Conservation (phyloP, 2,329 filamentous ascomycete genomes). For the Microcyclospora pomicola region DNA sequence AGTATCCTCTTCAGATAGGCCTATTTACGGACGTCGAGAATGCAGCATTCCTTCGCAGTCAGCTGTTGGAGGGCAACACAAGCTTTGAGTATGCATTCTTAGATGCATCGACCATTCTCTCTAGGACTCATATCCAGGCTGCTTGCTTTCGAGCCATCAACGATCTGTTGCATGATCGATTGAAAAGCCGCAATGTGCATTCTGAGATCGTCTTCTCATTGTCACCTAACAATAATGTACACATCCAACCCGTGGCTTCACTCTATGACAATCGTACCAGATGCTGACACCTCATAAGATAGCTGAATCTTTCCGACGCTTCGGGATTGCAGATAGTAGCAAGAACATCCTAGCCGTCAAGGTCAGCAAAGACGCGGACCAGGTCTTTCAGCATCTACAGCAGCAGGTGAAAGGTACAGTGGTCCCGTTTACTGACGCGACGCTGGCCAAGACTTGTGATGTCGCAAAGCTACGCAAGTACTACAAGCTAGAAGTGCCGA, state of each 20-base stretch:
- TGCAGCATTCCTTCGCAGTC: conserved; percentile 60
- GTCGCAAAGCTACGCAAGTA: conserved; percentile 61
- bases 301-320: conserved; percentile 76
- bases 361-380: conserved; percentile 38
- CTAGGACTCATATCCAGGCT: conserved; percentile 57
- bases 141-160: conserved; percentile 67
- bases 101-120: conserved; percentile 66
- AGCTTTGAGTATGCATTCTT: conserved; percentile 90
- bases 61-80: conserved; percentile 70
- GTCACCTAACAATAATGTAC: conserved; percentile 69
- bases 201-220: conserved; percentile 75
- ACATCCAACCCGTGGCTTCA: conserved; percentile 9
- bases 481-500: conserved; percentile 59
- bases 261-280: background rate
- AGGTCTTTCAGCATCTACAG: conserved; percentile 45
- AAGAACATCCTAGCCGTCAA: conserved; percentile 69
- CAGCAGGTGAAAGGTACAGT: conserved; percentile 48
- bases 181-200: conserved; percentile 76
- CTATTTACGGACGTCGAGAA: conserved; percentile 69
- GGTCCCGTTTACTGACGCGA: conserved; percentile 47
- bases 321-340: conserved; percentile 62
- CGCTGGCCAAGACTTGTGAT: conserved; percentile 48
- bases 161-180: conserved; percentile 43
- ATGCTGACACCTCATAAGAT: conserved; percentile 44
- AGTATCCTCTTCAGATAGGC: conserved; percentile 54